phyloP scores from a whole-genome alignment of 2,329 filamentous ascomycete species.

The Claviceps sp. region DNA sequence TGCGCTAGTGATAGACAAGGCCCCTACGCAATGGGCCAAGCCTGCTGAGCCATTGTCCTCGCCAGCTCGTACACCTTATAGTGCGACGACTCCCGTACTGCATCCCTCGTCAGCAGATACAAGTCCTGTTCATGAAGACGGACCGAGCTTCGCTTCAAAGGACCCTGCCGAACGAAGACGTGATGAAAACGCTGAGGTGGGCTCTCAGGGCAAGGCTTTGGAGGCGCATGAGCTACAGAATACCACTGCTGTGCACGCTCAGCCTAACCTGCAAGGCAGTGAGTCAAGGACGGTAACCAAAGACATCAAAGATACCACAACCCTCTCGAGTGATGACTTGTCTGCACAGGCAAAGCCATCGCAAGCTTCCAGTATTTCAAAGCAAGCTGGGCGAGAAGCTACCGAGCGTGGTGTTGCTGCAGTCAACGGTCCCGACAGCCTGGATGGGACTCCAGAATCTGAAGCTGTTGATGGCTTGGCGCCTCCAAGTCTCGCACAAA shows the following conservation, averaged over 20 bases:
- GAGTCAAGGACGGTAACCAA: conserved; percentile 14
- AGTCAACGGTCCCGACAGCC: conserved; percentile 21
- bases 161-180: conserved; percentile 28
- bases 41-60: conserved; percentile 36
- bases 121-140: conserved; percentile 56
- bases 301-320: conserved; percentile 5
- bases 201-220: neutral
- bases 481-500: conserved; percentile 6
- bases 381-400: neutral
- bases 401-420: conserved; percentile 1
- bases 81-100: conserved; percentile 57
- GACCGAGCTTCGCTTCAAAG: conserved; percentile 36
- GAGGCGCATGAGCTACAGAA: conserved; percentile 2
- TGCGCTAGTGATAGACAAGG: conserved; percentile 18
- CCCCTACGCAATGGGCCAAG: conserved; percentile 22
- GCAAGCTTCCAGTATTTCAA: neutral
- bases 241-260: conserved; percentile 26
- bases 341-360: neutral
- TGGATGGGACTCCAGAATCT: conserved; percentile 20
- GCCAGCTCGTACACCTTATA: conserved; percentile 56
- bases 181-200: conserved; percentile 18
- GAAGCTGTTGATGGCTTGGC: conserved; percentile 20
- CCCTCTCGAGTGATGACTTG: neutral
- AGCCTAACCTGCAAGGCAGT: conserved; percentile 26
- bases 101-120: conserved; percentile 59